These are phyloP conservation scores for Naganishia vishniacii DNA, from an alignment of 768 basidiomycete species.

Conservation along the genomic window DNA sequence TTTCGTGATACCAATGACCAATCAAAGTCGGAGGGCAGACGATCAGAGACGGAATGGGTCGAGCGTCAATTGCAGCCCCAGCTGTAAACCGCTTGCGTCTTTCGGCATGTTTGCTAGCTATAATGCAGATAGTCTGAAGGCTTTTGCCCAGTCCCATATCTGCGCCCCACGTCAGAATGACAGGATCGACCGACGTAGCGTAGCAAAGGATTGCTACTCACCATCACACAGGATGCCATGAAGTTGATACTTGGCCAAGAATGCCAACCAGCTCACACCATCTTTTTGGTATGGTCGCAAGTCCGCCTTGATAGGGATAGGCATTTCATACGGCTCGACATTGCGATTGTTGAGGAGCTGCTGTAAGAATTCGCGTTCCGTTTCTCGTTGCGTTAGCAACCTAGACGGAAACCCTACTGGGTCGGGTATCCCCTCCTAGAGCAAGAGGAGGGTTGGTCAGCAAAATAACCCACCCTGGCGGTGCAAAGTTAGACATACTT, in stretches of 20 bases:
- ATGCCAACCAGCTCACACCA: slow-evolving; percentile 97
- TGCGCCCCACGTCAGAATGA: slow-evolving; percentile 46
- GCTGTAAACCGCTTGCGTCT: slow-evolving; percentile 53
- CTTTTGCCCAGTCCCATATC: slow-evolving; percentile 99
- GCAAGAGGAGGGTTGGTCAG: background rate
- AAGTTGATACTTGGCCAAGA: slow-evolving; percentile 92
- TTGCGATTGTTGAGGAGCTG: slow-evolving; percentile 93
- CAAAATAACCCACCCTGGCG: background rate
- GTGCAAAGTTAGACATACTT: slow-evolving; percentile 56
- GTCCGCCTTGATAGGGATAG: slow-evolving; percentile 83
- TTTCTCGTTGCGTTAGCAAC: slow-evolving; percentile 73
- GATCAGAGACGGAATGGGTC: slow-evolving; percentile 87
- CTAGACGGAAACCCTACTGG: slow-evolving; percentile 87
- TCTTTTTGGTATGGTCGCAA: slow-evolving; percentile 96
- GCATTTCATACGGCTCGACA: slow-evolving; percentile 81
- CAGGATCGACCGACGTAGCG: background rate
- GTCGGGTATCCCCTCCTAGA: slow-evolving; percentile 88
- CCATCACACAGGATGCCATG: slow-evolving; percentile 98
- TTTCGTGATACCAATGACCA: slow-evolving; percentile 98
- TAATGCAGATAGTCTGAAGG: slow-evolving; percentile 91
- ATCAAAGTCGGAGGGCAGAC: slow-evolving; percentile 95
- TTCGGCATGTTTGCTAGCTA: slow-evolving; percentile 89
- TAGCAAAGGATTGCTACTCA: slow-evolving; percentile 51
- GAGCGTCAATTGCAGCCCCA: slow-evolving; percentile 65
- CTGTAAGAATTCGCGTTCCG: slow-evolving; percentile 82